Evolutionary conservation across 352 stramenopile species (phyloP).

Genomic region (Pythium pectinolyticum): DNA sequence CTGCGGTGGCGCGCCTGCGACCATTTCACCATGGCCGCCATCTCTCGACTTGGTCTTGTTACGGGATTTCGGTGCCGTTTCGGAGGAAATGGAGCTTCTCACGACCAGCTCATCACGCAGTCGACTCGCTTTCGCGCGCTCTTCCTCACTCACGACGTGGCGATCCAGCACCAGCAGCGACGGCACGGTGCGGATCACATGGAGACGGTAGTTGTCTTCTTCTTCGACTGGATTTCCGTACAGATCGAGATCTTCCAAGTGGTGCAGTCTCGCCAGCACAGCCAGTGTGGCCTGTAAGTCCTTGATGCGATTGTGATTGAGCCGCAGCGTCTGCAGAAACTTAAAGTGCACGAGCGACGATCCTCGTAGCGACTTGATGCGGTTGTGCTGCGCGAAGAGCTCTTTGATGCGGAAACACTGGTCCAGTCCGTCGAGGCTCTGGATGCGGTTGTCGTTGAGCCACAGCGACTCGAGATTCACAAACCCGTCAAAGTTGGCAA

Average conservation of each 20-base stretch:
- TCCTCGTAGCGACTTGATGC: conserved; percentile 50
- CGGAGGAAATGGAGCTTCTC: too few relatives aligned
- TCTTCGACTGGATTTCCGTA: conserved; percentile 68
- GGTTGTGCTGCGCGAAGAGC: conserved; percentile 89
- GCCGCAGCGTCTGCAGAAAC: conserved; percentile 54
- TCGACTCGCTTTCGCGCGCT: conserved; percentile 26
- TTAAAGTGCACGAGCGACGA: conserved; percentile 65
- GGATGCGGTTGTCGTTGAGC: conserved; percentile 87
- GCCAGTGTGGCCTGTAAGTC: conserved; percentile 45
- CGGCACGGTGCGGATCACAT: conserved; percentile 57
- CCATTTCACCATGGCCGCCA: conserved; percentile 14
- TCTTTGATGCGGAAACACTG: conserved; percentile 87
- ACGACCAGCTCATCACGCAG: conserved; percentile 12
- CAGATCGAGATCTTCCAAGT: conserved; percentile 62
- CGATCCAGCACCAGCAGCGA: conserved; percentile 67
- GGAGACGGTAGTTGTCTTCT: conserved; percentile 73
- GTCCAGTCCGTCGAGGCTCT: conserved; percentile 68
- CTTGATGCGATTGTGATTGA: conserved; percentile 59
- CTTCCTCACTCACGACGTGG: conserved; percentile 55
- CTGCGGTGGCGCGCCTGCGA: conserved; percentile 41
- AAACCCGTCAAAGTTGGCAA: conserved; percentile 85
- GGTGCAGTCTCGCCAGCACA: conserved; percentile 35
- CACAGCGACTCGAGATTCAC: conserved; percentile 89
- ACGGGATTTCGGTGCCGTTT: too few relatives aligned
- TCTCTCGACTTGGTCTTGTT: neutral